Evolutionary conservation across 2,329 filamentous ascomycete genomes (phyloP).

Genomic region (Plenodomus tracheiphilus): DNA sequence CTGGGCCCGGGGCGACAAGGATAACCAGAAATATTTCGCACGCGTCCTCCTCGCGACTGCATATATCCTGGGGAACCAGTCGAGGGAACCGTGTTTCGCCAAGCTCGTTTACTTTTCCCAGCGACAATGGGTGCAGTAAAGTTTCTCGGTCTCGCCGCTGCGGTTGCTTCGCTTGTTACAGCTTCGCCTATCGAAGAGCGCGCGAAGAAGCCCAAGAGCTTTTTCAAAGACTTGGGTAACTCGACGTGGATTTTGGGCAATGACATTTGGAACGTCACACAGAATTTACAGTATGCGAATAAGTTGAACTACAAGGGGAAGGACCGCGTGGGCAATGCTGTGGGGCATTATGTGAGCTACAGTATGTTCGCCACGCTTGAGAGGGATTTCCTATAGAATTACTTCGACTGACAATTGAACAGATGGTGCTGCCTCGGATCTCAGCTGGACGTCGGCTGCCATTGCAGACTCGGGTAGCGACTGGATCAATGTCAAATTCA

Average conservation of each 20-base stretch:
- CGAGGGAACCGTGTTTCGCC: not conserved
- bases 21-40: not conserved
- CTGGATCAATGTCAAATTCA: slow-evolving; percentile 56
- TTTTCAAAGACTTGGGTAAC: slow-evolving; percentile 38
- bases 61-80: not conserved
- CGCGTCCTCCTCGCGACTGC: not conserved
- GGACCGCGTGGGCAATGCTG: slow-evolving; percentile 48
- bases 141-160: slow-evolving; percentile 18
- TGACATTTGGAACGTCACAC: slow-evolving; percentile 49
- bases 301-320: slow-evolving; percentile 48
- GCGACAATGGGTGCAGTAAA: slow-evolving; percentile 19
- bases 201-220: slow-evolving; percentile 33
- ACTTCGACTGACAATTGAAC: slow-evolving; percentile 3
- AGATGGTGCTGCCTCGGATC: slow-evolving; percentile 54
- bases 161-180: slow-evolving; percentile 7
- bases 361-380: slow-evolving; percentile 31
- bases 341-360: slow-evolving; percentile 52
- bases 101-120: not conserved
- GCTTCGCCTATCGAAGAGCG: slow-evolving; percentile 24
- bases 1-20: slow-evolving; percentile 13
- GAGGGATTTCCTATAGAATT: not conserved
- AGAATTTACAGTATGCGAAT: slow-evolving; percentile 43
- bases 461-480: slow-evolving; percentile 48
- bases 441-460: slow-evolving; percentile 53
- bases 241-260: slow-evolving; percentile 47